Evolutionary conservation across 140 eudicot species (phyloP).

Genomic region (Ambrosia hybrid): DNA sequence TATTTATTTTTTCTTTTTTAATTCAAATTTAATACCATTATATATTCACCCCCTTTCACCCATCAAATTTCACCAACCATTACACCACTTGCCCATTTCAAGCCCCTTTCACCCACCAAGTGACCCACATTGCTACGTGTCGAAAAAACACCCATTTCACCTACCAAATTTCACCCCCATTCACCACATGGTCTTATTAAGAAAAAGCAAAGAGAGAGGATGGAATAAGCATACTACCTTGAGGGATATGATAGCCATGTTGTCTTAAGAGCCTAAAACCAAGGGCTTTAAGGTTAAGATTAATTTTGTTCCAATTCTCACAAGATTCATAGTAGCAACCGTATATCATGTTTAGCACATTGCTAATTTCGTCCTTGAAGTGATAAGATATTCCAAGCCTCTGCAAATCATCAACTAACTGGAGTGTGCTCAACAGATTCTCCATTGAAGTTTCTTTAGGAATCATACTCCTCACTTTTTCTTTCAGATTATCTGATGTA

Average conservation of each 20-base stretch:
- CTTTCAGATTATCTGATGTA: slow-evolving; percentile 25
- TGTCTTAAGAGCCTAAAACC: slow-evolving; percentile 51
- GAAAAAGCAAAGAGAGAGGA: not conserved
- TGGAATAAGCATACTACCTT: slow-evolving; percentile 31
- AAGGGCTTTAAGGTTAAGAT: slow-evolving; percentile 37
- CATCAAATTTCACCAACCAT: too few relatives aligned
- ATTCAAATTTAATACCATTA: too few relatives aligned
- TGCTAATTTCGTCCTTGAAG: slow-evolving; percentile 39
- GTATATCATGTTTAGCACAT: slow-evolving; percentile 26
- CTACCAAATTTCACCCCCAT: too few relatives aligned
- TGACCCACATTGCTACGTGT: too few relatives aligned
- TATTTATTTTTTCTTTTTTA: too few relatives aligned
- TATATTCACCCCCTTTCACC: too few relatives aligned
- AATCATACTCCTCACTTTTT: slow-evolving; percentile 28
- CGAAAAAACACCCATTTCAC: too few relatives aligned
- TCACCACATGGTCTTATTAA: too few relatives aligned
- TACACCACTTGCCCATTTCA: too few relatives aligned
- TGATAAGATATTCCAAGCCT: slow-evolving; percentile 54
- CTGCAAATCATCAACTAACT: slow-evolving; percentile 48
- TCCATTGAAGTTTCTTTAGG: slow-evolving; percentile 15
- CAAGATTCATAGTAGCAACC: not conserved
- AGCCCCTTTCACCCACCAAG: too few relatives aligned
- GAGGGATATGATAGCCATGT: slow-evolving; percentile 46
- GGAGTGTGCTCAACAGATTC: slow-evolving; percentile 31
- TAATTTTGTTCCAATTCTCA: slow-evolving; percentile 11